Base-by-base conservation (phyloP, 768 basidiomycete genomes). In the Mycena filopes region DNA sequence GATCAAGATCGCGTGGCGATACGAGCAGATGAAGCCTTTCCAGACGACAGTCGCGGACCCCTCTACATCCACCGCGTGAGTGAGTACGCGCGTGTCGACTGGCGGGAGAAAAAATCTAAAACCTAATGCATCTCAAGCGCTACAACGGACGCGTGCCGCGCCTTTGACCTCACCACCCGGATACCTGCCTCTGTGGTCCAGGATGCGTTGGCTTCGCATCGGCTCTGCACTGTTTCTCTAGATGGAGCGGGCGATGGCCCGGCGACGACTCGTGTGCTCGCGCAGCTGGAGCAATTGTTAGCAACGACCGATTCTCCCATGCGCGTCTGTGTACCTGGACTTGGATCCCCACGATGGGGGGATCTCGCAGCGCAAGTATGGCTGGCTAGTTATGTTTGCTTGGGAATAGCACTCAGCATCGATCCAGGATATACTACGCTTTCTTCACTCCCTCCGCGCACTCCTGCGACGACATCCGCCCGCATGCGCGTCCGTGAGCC, bases 1-100 rank as follows among this genome's bases (percentile, higher is more conserved):
- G 71, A 92, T 96, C 68, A 97, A 93, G 80, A 99, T 99, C 71
- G 98, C 98, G 31, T 99, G 98, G 94, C 86, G 98, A 73, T 99
- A 99, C 77, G 94, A 95, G 72, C 85, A 89, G 61, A 93, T 98
- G 93, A 93, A 91, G 79, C 89, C 84, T 78, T 97, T 98, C 76
- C 87, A 94, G 79, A 98, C 96, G 5, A 95, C 94, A 3, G 89
- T 95, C 23, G 74, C 81, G 40, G 66, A 80, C 50, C 74, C 82
- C 47, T 78, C 78, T 67, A 78, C 79, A 18, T 46, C 55, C 36
- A 36, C 36, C 36, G 36, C 36, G 36, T 36, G 36, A 36, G 63
- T 64, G 83, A 86, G 83, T 75, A 87, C 86, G 21, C 41, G 28
- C 41, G 15, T 7, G 2, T 21, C 11, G 9, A 8, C 18, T 28